Percentiles rank a stretch among this genome's conserved stretches.
phyloP scores from a whole-genome alignment of 345 rosid genomes.

The Noccaea bulbosa region DNA sequence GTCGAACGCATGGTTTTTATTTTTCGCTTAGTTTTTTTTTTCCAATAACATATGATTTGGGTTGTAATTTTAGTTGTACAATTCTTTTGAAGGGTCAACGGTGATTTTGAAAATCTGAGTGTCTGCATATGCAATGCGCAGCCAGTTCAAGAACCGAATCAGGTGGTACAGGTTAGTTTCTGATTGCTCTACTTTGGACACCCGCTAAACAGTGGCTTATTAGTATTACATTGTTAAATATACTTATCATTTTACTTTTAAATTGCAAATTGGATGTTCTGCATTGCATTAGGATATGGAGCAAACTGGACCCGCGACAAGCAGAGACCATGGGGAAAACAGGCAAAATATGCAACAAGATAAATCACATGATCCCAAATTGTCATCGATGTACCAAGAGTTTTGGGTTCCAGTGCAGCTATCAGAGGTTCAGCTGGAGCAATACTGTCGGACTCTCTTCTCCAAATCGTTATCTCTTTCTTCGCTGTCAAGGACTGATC shows the following conservation, averaged over 20 bases:
- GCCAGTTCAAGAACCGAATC: slow-evolving; percentile 37
- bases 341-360: slow-evolving; percentile 30
- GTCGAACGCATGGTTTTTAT: slow-evolving; percentile 1
- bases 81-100: slow-evolving; percentile 47
- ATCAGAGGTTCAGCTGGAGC: slow-evolving; percentile 86
- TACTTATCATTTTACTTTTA: slow-evolving; percentile 20
- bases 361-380: slow-evolving; percentile 49
- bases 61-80: slow-evolving; percentile 31
- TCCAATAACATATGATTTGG: slow-evolving; percentile 2
- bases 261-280: slow-evolving; percentile 16
- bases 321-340: slow-evolving; percentile 43
- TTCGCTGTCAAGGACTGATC: slow-evolving; percentile 60
- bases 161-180: slow-evolving; percentile 47
- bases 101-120: slow-evolving; percentile 37
- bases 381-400: slow-evolving; percentile 65
- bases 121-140: slow-evolving; percentile 46
- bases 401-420: slow-evolving; percentile 90
- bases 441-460: slow-evolving; percentile 77
- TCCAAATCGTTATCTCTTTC: slow-evolving; percentile 60
- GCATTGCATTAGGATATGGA: slow-evolving; percentile 66
- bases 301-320: slow-evolving; percentile 49
- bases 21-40: not conserved
- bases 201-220: not conserved
- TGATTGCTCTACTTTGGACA: slow-evolving; percentile 18
- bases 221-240: slow-evolving; percentile 1